Evolutionary conservation across 2,329 filamentous ascomycete species (phyloP), one percentile per base, ranked within the genome.

Genomic region (Aspergillus glaucus): DNA sequence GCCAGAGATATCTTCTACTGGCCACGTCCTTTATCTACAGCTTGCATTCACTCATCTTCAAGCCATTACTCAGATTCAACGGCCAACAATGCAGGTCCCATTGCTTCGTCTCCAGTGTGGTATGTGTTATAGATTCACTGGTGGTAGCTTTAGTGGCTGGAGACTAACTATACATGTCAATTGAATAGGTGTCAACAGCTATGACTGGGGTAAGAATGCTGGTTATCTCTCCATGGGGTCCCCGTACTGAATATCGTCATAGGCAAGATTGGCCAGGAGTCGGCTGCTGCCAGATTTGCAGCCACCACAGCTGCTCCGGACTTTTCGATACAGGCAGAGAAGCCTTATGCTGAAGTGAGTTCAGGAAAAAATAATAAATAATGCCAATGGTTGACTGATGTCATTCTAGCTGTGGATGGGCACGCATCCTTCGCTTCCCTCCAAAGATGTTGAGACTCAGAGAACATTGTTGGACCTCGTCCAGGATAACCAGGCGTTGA

Each of bases 371-470:
- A 26, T 22, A 15, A 14, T 28, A 43, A 30, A 24, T 8, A n/a
- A n/a, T 10, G 12, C 14, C 43, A 44, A 36, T 46, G 22, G 44
- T 28, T 39, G 26, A 30, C 40, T 44, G 32, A 34, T 19, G 43
- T 36, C 32, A 24, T 26, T 41, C 26, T 61, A 96, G 90, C 77
- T 98, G 62, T 98, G 93, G 93, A 98, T 98, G 93, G 93, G 93
- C 64, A 96, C 92, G 1, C 93, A 98, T 64, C 91, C 92, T 41
- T 95, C 89, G 42, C 90, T 96, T 62, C 93, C 93, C 15, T 97
- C 93, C 50, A 94, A 87, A 68, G 90, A 97, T 64, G 68, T 95
- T 57, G 75, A 79, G 44, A 95, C 93, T 24, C 86, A 90, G 67
- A 86, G 89, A 47, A 86, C 87, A 2, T 81, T 98, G 9, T 82